Base-by-base conservation (phyloP, 1,284 basidiomycete genomes). In the Taiwanofungus camphoratus region DNA sequence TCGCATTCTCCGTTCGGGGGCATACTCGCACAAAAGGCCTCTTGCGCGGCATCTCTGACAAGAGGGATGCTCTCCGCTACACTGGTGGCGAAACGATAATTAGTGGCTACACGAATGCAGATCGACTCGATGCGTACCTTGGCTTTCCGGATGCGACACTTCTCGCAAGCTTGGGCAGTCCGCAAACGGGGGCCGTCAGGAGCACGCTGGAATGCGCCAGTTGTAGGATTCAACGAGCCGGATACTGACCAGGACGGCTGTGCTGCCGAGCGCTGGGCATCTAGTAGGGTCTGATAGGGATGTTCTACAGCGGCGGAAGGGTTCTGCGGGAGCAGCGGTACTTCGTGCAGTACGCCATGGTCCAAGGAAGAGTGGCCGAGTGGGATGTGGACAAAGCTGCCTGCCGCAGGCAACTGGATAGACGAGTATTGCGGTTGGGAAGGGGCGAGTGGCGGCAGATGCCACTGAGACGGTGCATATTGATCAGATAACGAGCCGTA, bases 1-100 rank as follows among this genome's bases (percentile, higher is more conserved):
- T 9, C 79, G 71, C 44, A 77, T 71, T 26, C 76, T 66, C 2
- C 77, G 74, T 60, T 84, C 79, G 32, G 77, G 71, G 1, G 79
- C 76, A 52, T 70, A 70, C 40, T 62, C 59, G 57, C 68, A 70
- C 18, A 52, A 42, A 16, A 68, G 58, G 1, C 65, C 63, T 3
- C 66, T 54, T n/a, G 48, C 42, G 20, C 53, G 36, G 54, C 68
- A 70, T 6, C 68, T 62, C 44, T 57, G 50, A 51, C 68, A 70
- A 0, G 55, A 42, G 1, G 66, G 66, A 13, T 61, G 61, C 13
- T 65, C 65, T 29, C 68, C 68, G 43, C 62, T 66, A 52, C 68
- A 70, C 68, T 70, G 49, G 21, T 23, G n/a, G 21, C 12, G 27
- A 2, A n/a, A 35, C 24, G 15, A 42, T 37, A 38, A 27, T 32